Conservation (phyloP, 192 early-diverging fungal species). For the Coemansia erecta region DNA sequence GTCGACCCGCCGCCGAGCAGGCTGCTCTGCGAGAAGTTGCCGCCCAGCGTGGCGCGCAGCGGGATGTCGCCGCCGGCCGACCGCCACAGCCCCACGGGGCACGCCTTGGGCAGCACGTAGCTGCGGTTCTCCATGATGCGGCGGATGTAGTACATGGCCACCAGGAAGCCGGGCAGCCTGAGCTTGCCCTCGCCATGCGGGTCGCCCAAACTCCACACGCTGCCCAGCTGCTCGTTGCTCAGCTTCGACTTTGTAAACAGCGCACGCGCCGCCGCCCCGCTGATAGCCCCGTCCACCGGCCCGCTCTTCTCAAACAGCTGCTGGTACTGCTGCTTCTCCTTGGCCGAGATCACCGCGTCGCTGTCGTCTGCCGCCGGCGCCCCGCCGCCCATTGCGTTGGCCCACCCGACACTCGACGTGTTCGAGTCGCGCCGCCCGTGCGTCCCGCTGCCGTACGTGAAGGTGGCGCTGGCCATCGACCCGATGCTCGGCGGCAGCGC, state of each 20-base stretch:
- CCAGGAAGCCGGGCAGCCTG: slow-evolving; percentile 78
- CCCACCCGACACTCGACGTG: slow-evolving; percentile 44
- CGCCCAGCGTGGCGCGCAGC: slow-evolving; percentile 18
- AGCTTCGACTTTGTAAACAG: slow-evolving; percentile 83
- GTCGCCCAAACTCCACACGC: slow-evolving; percentile 87
- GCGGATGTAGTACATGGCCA: slow-evolving; percentile 88
- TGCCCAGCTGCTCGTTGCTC: slow-evolving; percentile 67
- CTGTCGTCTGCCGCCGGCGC: slow-evolving; percentile 7
- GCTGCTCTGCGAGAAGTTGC: slow-evolving; percentile 30
- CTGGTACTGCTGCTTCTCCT: slow-evolving; percentile 62
- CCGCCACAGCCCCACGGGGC: slow-evolving; percentile 65
- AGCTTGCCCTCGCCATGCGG: slow-evolving; percentile 67
- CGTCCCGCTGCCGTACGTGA: slow-evolving; percentile 4
- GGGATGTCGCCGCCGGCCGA: slow-evolving; percentile 52
- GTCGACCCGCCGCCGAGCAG: slow-evolving; percentile 27
- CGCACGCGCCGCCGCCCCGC: slow-evolving; percentile 68
- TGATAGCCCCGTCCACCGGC: slow-evolving; percentile 57
- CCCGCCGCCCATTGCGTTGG: slow-evolving; percentile 13
- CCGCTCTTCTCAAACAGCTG: slow-evolving; percentile 60
- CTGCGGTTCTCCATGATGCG: slow-evolving; percentile 73
- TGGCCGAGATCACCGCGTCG: slow-evolving; percentile 27
- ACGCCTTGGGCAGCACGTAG: slow-evolving; percentile 61
- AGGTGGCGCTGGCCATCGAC: slow-evolving; percentile 8
- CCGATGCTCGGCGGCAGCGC: slow-evolving; percentile 9
- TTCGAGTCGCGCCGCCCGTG: slow-evolving; percentile 37